These are phyloP conservation scores for Macaranga tanarius DNA, from an alignment of 441 rosid genomes.

Conservation along the genomic window DNA sequence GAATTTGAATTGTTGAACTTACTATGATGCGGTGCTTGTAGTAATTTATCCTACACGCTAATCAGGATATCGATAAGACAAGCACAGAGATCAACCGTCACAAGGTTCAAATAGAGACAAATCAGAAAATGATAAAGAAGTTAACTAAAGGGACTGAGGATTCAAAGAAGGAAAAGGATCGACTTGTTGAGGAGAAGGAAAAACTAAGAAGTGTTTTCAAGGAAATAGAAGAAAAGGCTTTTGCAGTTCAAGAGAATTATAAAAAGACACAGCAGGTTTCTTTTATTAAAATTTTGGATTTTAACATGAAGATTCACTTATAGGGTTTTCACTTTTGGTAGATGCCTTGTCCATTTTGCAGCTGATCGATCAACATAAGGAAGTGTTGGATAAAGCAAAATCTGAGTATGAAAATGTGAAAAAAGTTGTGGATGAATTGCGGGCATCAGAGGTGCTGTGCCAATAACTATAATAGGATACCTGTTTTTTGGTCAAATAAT, in stretches of 20 bases:
- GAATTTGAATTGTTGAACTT: conserved; percentile 17
- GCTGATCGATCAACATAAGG: conserved; percentile 82
- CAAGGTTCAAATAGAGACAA: conserved; percentile 88
- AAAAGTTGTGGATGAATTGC: conserved; percentile 73
- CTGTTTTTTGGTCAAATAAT: conserved; percentile 21
- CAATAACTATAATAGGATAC: conserved; percentile 13
- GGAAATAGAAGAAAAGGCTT: conserved; percentile 78
- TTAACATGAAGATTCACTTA: conserved; percentile 7
- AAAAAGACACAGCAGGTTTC: conserved; percentile 64
- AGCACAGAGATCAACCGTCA: conserved; percentile 84
- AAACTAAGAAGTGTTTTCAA: conserved; percentile 60
- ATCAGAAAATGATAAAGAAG: conserved; percentile 84
- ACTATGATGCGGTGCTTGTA: conserved; percentile 11
- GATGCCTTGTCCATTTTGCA: conserved; percentile 30
- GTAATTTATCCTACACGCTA: conserved; percentile 23
- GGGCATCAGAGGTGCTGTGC: conserved; percentile 73
- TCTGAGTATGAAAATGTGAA: conserved; percentile 65
- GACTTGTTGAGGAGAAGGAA: conserved; percentile 63
- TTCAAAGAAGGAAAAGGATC: conserved; percentile 71
- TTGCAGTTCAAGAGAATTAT: conserved; percentile 77
- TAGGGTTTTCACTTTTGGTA: conserved; percentile 7
- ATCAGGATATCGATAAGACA: conserved; percentile 80
- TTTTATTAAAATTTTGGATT: conserved; percentile 27
- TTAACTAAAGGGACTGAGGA: conserved; percentile 85
- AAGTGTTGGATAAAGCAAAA: conserved; percentile 64